phyloP scores from a whole-genome alignment of 2,329 filamentous ascomycete genomes.

The Pseudocercospora musae region DNA sequence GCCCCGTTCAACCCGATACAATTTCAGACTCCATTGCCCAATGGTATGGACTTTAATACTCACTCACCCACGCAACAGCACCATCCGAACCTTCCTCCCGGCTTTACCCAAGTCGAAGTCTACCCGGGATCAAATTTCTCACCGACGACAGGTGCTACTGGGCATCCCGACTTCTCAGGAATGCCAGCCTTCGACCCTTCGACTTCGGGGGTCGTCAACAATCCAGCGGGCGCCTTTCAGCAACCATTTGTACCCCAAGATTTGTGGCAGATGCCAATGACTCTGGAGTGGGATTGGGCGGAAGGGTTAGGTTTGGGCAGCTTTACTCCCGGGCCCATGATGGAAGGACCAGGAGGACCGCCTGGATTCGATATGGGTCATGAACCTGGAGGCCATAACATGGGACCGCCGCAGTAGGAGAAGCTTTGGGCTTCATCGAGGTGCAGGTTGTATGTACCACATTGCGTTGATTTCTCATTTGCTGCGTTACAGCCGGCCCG shows the following conservation, averaged over 20 bases:
- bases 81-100: constrained; percentile 71
- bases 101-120: constrained; percentile 59
- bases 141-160: not conserved
- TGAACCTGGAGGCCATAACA: not conserved
- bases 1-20: constrained; percentile 9
- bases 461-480: not conserved
- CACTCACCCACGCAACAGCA: constrained; percentile 44
- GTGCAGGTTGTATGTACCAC: not conserved
- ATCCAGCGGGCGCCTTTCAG: constrained; percentile 54
- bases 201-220: not conserved
- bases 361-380: not conserved
- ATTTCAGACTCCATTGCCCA: constrained; percentile 12
- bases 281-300: constrained; percentile 83
- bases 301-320: constrained; percentile 38
- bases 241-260: constrained; percentile 90
- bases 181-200: constrained; percentile 7
- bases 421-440: not conserved
- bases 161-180: constrained; percentile 14
- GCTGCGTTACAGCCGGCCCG: not conserved
- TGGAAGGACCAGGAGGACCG: not conserved
- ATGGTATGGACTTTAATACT: constrained; percentile 12
- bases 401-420: not conserved
- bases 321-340: constrained; percentile 30
- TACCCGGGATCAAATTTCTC: constrained; percentile 11
- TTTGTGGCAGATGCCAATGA: constrained; percentile 94